Evolutionary conservation across 169 alveolate species (phyloP).

Genomic region (Cryptosporidium ryanae): DNA sequence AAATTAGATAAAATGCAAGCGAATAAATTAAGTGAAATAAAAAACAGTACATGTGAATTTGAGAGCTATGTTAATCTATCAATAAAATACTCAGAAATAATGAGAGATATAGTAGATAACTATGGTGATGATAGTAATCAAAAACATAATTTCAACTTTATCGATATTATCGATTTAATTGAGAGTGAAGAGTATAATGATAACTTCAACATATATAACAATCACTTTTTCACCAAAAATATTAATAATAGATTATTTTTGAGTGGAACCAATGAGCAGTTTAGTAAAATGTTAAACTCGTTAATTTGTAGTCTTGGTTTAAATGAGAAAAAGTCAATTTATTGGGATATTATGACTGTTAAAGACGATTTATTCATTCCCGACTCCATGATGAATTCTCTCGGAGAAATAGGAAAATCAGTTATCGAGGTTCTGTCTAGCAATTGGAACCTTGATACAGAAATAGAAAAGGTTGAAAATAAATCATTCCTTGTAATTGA

Average conservation of each 20-base stretch:
- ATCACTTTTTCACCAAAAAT: slow-evolving; percentile 35
- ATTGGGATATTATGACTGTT: slow-evolving; percentile 38
- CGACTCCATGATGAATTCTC: slow-evolving; percentile 37
- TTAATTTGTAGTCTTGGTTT: background rate
- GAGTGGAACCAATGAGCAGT: slow-evolving; percentile 1
- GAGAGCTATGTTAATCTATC: slow-evolving; percentile 10
- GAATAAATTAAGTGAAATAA: background rate
- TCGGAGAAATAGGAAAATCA: slow-evolving; percentile 31
- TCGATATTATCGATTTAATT: slow-evolving; percentile 9
- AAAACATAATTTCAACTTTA: background rate
- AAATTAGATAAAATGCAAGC: background rate
- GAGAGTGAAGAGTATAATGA: slow-evolving; percentile 1
- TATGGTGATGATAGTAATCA: background rate
- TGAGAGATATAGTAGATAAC: background rate
- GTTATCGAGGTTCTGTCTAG: slow-evolving; percentile 1
- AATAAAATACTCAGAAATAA: slow-evolving; percentile 16
- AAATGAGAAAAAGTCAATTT: slow-evolving; percentile 15
- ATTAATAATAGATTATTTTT: slow-evolving; percentile 1
- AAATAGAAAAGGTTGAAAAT: background rate
- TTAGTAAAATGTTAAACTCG: slow-evolving; percentile 2
- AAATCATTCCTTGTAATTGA: slow-evolving; percentile 7
- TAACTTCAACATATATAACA: background rate
- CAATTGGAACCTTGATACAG: slow-evolving; percentile 9
- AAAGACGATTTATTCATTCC: slow-evolving; percentile 20
- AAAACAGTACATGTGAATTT: slow-evolving; percentile 13